These are phyloP conservation scores for Begonia masoniana DNA, from an alignment of 306 rosid species.

Conservation along the genomic window DNA sequence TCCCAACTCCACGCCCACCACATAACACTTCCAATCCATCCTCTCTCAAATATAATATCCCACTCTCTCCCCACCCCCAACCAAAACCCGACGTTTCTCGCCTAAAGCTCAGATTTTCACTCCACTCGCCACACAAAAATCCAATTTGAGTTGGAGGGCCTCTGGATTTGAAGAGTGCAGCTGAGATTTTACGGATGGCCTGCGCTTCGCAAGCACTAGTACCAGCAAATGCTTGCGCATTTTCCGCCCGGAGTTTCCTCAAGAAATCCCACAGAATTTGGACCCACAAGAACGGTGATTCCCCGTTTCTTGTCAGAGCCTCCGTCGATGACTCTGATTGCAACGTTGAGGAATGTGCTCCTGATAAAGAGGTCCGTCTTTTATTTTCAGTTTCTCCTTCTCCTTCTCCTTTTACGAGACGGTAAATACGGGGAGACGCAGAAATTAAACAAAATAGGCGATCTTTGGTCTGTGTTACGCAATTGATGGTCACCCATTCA, in stretches of 20 bases:
- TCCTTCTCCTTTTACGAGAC: not conserved
- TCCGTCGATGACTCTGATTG: constrained; percentile 64
- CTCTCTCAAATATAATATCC: constrained; percentile 4
- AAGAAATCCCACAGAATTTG: constrained; percentile 19
- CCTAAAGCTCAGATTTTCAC: too few relatives aligned
- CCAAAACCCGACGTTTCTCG: too few relatives aligned
- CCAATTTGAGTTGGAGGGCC: too few relatives aligned
- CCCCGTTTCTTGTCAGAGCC: constrained; percentile 38
- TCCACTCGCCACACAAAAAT: too few relatives aligned
- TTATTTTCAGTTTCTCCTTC: not conserved
- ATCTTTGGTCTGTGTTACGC: too few relatives aligned
- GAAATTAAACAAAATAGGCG: too few relatives aligned
- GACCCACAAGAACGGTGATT: constrained; percentile 9
- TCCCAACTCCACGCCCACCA: constrained; percentile 21
- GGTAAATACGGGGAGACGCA: too few relatives aligned
- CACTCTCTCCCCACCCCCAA: not conserved
- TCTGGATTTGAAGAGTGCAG: too few relatives aligned
- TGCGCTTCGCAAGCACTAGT: constrained; percentile 54
- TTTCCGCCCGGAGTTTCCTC: constrained; percentile 33
- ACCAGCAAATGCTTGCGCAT: constrained; percentile 44
- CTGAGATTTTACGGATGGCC: constrained; percentile 22
- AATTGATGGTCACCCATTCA: too few relatives aligned
- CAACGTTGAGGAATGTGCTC: constrained; percentile 85
- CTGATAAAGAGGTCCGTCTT: constrained; percentile 71
- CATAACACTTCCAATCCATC: constrained; percentile 12